Evolutionary conservation across 768 basidiomycete genomes (phyloP).

Genomic region (Lyophyllum atratum): DNA sequence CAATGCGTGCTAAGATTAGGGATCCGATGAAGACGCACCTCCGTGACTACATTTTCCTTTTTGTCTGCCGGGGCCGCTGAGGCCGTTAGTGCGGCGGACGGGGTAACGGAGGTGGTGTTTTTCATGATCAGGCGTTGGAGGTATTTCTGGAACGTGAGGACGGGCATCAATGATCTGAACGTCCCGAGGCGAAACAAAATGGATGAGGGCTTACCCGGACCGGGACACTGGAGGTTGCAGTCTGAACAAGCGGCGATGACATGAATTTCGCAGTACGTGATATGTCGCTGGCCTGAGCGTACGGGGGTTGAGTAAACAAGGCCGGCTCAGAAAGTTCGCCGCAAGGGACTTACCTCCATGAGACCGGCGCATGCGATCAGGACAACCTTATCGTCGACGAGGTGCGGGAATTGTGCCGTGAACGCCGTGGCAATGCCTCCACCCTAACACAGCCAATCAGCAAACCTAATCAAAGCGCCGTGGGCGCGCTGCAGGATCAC

Average conservation of each 20-base stretch:
- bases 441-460: constrained; percentile 45
- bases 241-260: constrained; percentile 75
- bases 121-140: constrained; percentile 50
- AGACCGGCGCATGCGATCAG: constrained; percentile 73
- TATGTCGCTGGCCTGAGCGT: constrained; percentile 58
- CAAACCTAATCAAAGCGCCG: neutral
- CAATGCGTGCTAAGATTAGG: neutral
- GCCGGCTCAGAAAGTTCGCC: neutral
- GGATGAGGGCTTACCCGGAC: constrained; percentile 48
- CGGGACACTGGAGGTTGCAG: constrained; percentile 60
- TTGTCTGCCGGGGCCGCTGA: constrained; percentile 12
- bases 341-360: constrained; percentile 49
- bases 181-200: neutral
- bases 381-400: constrained; percentile 64
- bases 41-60: constrained; percentile 39
- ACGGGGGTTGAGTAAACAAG: neutral
- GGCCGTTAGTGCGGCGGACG: constrained; percentile 3
- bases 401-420: constrained; percentile 67
- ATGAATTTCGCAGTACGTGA: constrained; percentile 78
- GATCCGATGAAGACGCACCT: constrained; percentile 31
- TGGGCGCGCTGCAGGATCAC: constrained; percentile 13
- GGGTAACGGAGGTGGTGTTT: constrained; percentile 19
- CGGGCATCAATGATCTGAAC: neutral
- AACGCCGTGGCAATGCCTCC: constrained; percentile 76
- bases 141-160: constrained; percentile 39